These are phyloP conservation scores for Edaphochlamys debaryana DNA, from an alignment of 139 green algal genomes.

Conservation along the genomic window DNA sequence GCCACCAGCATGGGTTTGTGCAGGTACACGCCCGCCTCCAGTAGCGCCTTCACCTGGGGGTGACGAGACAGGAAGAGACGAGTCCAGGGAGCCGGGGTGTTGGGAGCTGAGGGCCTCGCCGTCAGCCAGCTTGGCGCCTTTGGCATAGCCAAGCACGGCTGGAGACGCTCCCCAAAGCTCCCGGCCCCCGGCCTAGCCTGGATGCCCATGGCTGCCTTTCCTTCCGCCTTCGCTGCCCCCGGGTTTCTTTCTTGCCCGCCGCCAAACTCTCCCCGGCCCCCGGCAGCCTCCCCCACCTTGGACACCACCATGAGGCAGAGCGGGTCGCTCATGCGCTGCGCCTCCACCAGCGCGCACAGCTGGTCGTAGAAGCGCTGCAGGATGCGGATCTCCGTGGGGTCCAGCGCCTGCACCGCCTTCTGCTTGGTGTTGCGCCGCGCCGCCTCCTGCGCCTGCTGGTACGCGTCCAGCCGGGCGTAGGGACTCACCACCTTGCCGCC, in stretches of 20 bases:
- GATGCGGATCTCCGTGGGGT: conserved; percentile 57
- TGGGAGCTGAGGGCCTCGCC: too few species aligned
- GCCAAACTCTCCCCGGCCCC: too few species aligned
- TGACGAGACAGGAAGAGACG: too few species aligned
- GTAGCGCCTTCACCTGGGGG: conserved; percentile 55
- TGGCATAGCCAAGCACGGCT: too few species aligned
- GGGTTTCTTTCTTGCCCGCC: too few species aligned
- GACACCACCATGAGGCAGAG: conserved; percentile 67
- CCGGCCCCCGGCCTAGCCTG: too few species aligned
- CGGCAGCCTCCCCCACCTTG: too few species aligned
- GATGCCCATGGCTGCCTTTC: too few species aligned
- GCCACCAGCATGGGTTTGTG: conserved; percentile 52
- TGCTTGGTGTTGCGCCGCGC: conserved; percentile 39
- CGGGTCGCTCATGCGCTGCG: conserved; percentile 67
- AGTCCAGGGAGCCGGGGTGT: too few species aligned
- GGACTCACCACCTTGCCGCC: conserved; percentile 35
- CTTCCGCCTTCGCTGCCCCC: too few species aligned
- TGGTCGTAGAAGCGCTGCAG: conserved; percentile 73
- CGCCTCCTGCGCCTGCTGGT: conserved; percentile 34
- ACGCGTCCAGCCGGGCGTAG: conserved; percentile 31
- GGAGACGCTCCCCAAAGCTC: too few species aligned
- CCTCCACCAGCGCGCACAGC: conserved; percentile 69
- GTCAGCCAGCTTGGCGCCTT: too few species aligned
- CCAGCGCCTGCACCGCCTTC: conserved; percentile 43
- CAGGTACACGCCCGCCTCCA: conserved; percentile 67